These are phyloP conservation scores for Striga asiatica DNA, from an alignment of 257 asterid genomes.

Conservation along the genomic window DNA sequence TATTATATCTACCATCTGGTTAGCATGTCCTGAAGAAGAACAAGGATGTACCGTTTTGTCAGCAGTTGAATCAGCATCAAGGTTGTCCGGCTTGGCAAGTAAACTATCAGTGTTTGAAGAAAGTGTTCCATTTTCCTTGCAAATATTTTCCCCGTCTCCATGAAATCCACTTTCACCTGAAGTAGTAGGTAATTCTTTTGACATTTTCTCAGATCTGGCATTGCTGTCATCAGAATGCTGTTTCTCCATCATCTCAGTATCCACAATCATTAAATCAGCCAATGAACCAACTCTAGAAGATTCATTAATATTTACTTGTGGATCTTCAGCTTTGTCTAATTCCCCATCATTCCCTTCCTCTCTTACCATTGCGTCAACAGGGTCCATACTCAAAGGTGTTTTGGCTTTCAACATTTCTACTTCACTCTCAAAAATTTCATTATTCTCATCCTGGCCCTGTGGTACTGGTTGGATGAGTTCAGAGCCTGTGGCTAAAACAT, in stretches of 20 bases:
- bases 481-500: conserved; percentile 24
- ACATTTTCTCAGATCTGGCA: conserved; percentile 30
- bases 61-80: conserved; percentile 39
- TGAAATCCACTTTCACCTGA: conserved; percentile 24
- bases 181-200: conserved; percentile 30
- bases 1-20: conserved; percentile 7
- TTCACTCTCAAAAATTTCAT: conserved; percentile 34
- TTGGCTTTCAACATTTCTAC: conserved; percentile 32
- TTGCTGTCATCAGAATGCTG: conserved; percentile 30
- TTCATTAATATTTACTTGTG: conserved; percentile 24
- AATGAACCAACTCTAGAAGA: conserved; percentile 29
- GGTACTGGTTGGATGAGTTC: conserved; percentile 25
- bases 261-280: conserved; percentile 26
- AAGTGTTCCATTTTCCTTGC: conserved; percentile 28
- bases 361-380: conserved; percentile 25
- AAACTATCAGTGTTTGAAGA: conserved; percentile 31
- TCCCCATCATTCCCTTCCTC: conserved; percentile 30
- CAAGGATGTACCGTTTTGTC: conserved; percentile 47
- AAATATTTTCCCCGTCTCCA: conserved; percentile 24
- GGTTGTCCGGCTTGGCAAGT: conserved; percentile 28
- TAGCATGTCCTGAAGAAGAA: conserved; percentile 12
- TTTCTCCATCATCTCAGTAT: conserved; percentile 26
- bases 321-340: conserved; percentile 28
- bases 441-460: conserved; percentile 36
- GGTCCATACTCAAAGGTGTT: conserved; percentile 21